Base-by-base conservation (phyloP, 805 yeast species). In the Saturnispora kantuleensis region DNA sequence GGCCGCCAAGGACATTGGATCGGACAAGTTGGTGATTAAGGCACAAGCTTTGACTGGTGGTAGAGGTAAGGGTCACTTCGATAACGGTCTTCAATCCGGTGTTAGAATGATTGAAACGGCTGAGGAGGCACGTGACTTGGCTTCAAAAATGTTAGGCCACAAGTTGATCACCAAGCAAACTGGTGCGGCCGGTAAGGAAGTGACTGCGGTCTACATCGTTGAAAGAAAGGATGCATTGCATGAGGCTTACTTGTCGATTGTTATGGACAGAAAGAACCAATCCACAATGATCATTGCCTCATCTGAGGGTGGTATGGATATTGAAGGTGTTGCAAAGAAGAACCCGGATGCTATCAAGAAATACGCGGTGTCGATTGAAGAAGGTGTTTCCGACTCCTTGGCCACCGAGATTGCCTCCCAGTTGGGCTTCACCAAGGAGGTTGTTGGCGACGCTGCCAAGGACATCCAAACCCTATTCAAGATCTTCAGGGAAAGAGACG, bases 11-110 rank as follows among this genome's bases (percentile, higher is more conserved):
- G 68, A 71, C 47, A 74, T 93, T 60, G 74, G 76, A 56, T 74
- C 84, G 53, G 79, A 81, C 59, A 94, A 84, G 58, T 72, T 93
- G 67, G 99, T 93, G 52, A 76, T 93, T 66, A 93, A 93, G 74
- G 98, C 98, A 50, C 99, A 93, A 72, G 97, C 96, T 40, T 76
- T 93, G 60, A 89, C 99, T 48, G 99, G 99, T 70, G 99, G 99
- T 63, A 82, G 99, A 70, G 99, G 99, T 70, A 93, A 93, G 69
- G 99, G 99, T 52, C 89, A 86, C 68, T 89, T 93, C 55, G 96
- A 89, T 70, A 81, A 80, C 58, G 98, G 98, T 43, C 79, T 86
- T 64, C 80, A 90, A 71, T 95, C 97, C 42, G 99, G 98, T 73
- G 96, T 93, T 59, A 84, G 87, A 70, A 74, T 93, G 68, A 85